Evolutionary conservation across 202 grass and related monocot genomes (phyloP), one percentile per base, ranked within the genome.

Genomic region (Tripidium arundinaceum): DNA sequence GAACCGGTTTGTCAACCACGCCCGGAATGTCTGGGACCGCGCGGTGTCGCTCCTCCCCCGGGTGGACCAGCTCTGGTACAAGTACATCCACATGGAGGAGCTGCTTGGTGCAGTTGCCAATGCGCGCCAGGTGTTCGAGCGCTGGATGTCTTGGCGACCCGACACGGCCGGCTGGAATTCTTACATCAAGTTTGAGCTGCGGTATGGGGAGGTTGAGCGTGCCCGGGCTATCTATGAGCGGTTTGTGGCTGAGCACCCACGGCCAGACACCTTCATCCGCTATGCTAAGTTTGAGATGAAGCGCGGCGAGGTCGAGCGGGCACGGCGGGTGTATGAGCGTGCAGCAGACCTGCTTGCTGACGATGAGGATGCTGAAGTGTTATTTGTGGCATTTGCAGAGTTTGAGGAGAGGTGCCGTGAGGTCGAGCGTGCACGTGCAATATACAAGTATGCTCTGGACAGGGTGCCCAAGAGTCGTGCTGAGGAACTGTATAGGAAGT

Each of bases 41-140:
- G 94, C 94, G 0, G 91, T 97, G 58, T 83, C 85, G 7, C 94
- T 97, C 21, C 91, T 94, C 0, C 94, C 94, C 3, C 84, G 87
- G 28, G 90, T 94, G 14, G 94, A 97, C 41, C 94, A 97, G 86
- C 87, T 97, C 1, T 97, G 89, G 94, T 97, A 89, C 87, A 97
- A 97, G 77, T 97, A 94, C 37, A 97, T 94, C 34, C 94, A 94
- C 68, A 97, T 97, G 94, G 94, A 97, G 83, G 91, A 97, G 89
- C 79, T 92, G 69, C 79, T 97, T 5, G 87, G 85, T 0, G 87
- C 93, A 0, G 87, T 94, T 2, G 83, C 91, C 5, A 87, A 79
- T 27, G 94, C 94, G 2, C 87, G 94, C 8, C 91, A 97, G 87
- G 87, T 94, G 11, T 97, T 94, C 0, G 94, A 94, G 86, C 84